Evolutionary conservation across 345 rosid genomes (phyloP).

Genomic region (Corchorus capsularis): DNA sequence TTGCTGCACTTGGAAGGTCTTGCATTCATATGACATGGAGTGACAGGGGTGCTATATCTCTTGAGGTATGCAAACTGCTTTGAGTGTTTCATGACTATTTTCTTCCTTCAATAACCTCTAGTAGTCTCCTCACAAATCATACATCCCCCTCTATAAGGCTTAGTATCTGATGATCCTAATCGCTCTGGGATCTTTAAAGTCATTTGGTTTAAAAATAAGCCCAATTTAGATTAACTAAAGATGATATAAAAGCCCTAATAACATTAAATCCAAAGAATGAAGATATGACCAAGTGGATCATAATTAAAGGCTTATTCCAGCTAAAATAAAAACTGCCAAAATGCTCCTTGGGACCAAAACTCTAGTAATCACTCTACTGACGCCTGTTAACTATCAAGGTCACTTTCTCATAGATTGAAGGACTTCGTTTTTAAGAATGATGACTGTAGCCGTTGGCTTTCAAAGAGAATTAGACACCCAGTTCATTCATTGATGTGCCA

Average conservation of each 20-base stretch:
- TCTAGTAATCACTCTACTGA: not conserved
- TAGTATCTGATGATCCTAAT: too few relatives aligned
- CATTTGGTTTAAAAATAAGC: too few relatives aligned
- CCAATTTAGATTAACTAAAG: not conserved
- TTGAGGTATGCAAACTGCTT: slow-evolving; percentile 24
- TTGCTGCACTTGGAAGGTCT: too few relatives aligned
- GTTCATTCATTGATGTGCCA: slow-evolving; percentile 1
- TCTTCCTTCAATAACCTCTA: not conserved
- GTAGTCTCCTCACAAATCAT: not conserved
- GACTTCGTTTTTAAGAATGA: not conserved
- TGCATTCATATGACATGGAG: too few relatives aligned
- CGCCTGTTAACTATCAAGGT: not conserved
- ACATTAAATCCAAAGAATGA: not conserved
- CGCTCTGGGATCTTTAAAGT: too few relatives aligned
- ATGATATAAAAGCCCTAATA: not conserved
- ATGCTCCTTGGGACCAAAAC: not conserved
- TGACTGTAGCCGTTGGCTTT: not conserved
- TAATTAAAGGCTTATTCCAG: not conserved
- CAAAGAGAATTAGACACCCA: not conserved
- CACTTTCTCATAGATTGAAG: not conserved
- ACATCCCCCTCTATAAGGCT: too few relatives aligned
- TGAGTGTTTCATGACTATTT: slow-evolving; percentile 1
- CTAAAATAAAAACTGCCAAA: not conserved
- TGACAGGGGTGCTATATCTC: too few relatives aligned
- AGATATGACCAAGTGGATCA: not conserved